Base-by-base conservation (phyloP, 768 basidiomycete genomes). In the Coprinellus micaceus region DNA sequence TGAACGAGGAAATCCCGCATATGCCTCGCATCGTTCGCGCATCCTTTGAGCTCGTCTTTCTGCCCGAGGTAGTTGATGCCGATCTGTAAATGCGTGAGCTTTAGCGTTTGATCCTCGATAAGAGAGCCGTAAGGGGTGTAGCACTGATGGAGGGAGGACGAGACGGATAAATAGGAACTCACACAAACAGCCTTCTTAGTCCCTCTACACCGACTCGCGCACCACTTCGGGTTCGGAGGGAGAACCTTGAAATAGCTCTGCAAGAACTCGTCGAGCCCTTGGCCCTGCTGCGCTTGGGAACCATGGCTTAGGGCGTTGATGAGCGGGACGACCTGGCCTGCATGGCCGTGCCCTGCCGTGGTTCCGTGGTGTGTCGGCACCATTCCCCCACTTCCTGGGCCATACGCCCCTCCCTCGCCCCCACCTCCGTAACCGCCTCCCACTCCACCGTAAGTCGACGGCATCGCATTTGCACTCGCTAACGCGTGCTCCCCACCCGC, bases 171-270 rank as follows among this genome's bases (percentile, higher is more conserved):
- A 37, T 17, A 58, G 26, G 45, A 19, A 69, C 89, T 62, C 67
- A 91, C 90, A 60, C 88, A 88, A 10, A 96, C 72, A 0, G 91
- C 94, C 69, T 89, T 94, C 71, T 85, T 84, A 57, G 73, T 74
- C 6, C 91, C 89, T 0, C 79, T 87, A 67, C 93, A 94, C 56
- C 84, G 85, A 2, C 89, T 91, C 29, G 26, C n/a, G 19, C 37
- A 51, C 25, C 22, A 57, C 1, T 43, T 39, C 12, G 56, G 56
- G 51, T 57, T 43, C 22, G 29, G 47, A 5, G 56, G 56, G 2
- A 57, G 25, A 15, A 30, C 29, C 22, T 24, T 50, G 9, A 51
- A 19, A 40, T 57, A 57, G 2, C 50, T 21, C 29, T 19, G 13
- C 9, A 56, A 11, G 7, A 43, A 15, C n/a, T 25, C 25, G n/a